These are phyloP conservation scores for Phytophthora kernoviae DNA, from an alignment of 352 stramenopile species.

Conservation along the genomic window DNA sequence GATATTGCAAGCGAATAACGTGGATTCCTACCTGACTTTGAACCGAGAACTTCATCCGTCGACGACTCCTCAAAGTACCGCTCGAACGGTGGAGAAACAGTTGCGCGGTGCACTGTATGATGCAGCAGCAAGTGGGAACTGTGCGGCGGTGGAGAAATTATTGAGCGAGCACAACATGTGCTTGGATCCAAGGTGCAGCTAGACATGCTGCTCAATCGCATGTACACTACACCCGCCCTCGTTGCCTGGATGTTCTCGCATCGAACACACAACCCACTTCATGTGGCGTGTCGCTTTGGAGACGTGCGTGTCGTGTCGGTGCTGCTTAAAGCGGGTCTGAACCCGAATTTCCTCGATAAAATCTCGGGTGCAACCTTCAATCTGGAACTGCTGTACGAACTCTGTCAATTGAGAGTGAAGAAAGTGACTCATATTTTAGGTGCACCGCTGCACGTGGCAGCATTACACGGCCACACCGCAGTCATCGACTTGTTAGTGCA, in stretches of 20 bases:
- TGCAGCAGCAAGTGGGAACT: slow-evolving; percentile 50
- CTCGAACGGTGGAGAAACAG: slow-evolving; percentile 49
- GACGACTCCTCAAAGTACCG: slow-evolving; percentile 33
- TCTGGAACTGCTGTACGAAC: slow-evolving; percentile 67
- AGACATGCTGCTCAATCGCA: slow-evolving; percentile 63
- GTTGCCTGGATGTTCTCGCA: slow-evolving; percentile 71
- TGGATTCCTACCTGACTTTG: slow-evolving; percentile 43
- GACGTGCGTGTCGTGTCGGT: slow-evolving; percentile 62
- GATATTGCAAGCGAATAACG: slow-evolving; percentile 45
- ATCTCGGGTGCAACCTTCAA: slow-evolving; percentile 65
- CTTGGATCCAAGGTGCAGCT: slow-evolving; percentile 68
- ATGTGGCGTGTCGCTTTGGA: slow-evolving; percentile 66
- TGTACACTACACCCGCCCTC: slow-evolving; percentile 74
- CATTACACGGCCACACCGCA: slow-evolving; percentile 64
- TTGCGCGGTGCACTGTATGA: slow-evolving; percentile 56
- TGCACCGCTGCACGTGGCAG: slow-evolving; percentile 71
- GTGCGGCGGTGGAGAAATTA: slow-evolving; percentile 42
- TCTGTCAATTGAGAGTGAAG: slow-evolving; percentile 63
- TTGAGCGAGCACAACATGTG: slow-evolving; percentile 57
- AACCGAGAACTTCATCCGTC: slow-evolving; percentile 46
- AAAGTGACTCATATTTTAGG: slow-evolving; percentile 75
- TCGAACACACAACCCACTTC: slow-evolving; percentile 72
- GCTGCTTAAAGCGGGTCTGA: slow-evolving; percentile 64
- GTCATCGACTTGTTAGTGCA: slow-evolving; percentile 66
- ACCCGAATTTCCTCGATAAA: slow-evolving; percentile 83